Evolutionary conservation across 176 grass and related monocot genomes (phyloP).

Genomic region (Bolboschoenus planiculmis): DNA sequence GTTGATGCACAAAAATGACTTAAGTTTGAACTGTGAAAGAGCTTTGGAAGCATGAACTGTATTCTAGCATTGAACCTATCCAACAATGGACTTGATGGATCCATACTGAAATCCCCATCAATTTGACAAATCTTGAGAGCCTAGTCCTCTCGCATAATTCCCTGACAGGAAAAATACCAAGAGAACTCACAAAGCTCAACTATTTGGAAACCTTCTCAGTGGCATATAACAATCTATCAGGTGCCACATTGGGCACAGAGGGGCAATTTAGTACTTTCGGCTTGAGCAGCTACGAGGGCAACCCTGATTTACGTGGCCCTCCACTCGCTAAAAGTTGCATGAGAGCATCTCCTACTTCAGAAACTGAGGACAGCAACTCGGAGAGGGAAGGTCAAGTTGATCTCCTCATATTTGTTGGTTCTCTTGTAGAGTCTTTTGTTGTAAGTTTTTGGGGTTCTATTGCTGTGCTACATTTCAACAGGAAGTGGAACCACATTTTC

Average conservation of each 20-base stretch:
- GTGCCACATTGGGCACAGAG: conserved; percentile 9
- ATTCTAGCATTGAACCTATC: conserved; percentile 25
- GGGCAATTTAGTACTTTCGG: conserved; percentile 36
- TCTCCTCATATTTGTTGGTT: conserved; percentile 14
- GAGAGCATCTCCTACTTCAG: neutral
- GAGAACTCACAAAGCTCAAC: neutral
- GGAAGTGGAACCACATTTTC: conserved; percentile 2
- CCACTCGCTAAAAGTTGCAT: conserved; percentile 23
- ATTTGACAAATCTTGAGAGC: conserved; percentile 7
- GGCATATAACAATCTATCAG: conserved; percentile 34
- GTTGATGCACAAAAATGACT: too few species aligned
- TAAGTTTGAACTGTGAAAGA: neutral
- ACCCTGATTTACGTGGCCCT: conserved; percentile 21
- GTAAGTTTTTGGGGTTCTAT: conserved; percentile 17
- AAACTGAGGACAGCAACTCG: neutral
- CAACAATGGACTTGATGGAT: conserved; percentile 8
- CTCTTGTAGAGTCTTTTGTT: conserved; percentile 11
- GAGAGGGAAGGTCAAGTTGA: neutral
- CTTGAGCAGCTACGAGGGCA: conserved; percentile 24
- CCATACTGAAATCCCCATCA: conserved; percentile 11
- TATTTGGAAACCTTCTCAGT: conserved; percentile 21
- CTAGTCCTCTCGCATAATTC: conserved; percentile 23
- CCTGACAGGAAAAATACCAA: conserved; percentile 21
- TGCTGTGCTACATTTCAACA: conserved; percentile 28
- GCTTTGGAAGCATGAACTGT: conserved; percentile 24